Evolutionary conservation across 164 flowering plant genomes (phyloP), one percentile per base, ranked within the genome.

Genomic region (Dillenia turbinata): DNA sequence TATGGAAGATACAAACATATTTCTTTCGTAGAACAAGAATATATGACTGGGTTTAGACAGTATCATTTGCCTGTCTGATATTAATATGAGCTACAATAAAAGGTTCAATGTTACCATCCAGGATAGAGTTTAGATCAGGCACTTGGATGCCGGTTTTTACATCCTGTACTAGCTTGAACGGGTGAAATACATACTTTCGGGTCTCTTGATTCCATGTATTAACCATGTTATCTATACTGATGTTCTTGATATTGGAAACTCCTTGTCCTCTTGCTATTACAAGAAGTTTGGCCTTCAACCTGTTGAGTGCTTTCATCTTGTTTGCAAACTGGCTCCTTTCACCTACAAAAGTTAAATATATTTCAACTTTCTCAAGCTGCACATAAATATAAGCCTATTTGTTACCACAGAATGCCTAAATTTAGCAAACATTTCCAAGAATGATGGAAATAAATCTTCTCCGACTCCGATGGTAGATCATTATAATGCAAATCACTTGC

Each of bases 301-400:
- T 81, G 58, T 87, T 85, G 22, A 89, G 82, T 54, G 96, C 94
- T 72, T 86, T 89, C 33, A 86, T 80, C 81, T 82, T 82, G 70
- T 89, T 92, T 0, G 90, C 86, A 74, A 89, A 84, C 47, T 52
- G 72, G 78, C 75, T 92, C 71, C 97, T 83, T 76, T 92, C 97
- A 73, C 93, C 97, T 92, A 81, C 66, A 65, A 17, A 17, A 22
- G 3, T 8, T 3, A 46, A 51, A 24, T 33, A 33, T 33, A 33
- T 33, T 33, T 33, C 40, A 33, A 33, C 6, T 33, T 33, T 33
- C 40, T 33, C 40, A 33, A 0, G 40, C 7, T 33, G 40, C 6
- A 4, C 40, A 33, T 33, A 33, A 33, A 33, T 33, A 5, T 33
- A 33, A 33, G 40, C 6, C 40, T 33, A 33, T 5, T 33, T 33